Evolutionary conservation across 805 yeast species (phyloP).

Genomic region (Yamadazyma philogaea): DNA sequence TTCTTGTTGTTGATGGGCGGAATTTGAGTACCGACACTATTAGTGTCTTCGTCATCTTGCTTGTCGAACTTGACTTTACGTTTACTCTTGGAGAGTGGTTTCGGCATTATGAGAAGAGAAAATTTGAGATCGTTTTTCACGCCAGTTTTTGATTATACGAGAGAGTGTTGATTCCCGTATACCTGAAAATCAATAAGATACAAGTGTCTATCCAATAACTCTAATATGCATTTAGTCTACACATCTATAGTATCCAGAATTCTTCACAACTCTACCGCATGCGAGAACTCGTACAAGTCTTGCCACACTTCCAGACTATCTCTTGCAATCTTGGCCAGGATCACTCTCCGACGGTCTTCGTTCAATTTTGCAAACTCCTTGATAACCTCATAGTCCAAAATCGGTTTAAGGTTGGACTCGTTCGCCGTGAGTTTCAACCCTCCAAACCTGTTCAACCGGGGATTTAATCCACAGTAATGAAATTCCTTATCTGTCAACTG

Average conservation of each 20-base stretch:
- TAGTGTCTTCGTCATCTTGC: constrained; percentile 7
- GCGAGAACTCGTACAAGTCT: constrained; percentile 59
- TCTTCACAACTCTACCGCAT: constrained; percentile 23
- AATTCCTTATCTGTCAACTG: constrained; percentile 76
- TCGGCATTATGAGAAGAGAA: background rate
- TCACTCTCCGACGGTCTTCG: constrained; percentile 52
- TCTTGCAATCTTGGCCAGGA: constrained; percentile 55
- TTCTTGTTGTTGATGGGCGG: constrained; percentile 9
- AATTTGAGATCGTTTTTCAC: constrained; percentile 1
- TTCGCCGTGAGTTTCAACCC: constrained; percentile 36
- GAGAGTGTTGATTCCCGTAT: too few relatives aligned
- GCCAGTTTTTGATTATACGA: too few relatives aligned
- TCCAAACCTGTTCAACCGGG: constrained; percentile 58
- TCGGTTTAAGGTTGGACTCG: constrained; percentile 51
- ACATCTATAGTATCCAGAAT: background rate
- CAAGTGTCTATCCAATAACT: too few relatives aligned
- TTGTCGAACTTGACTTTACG: constrained; percentile 16
- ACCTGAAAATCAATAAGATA: too few relatives aligned
- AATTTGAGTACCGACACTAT: background rate
- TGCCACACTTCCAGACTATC: constrained; percentile 63
- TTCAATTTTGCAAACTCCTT: constrained; percentile 52
- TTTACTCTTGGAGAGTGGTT: background rate
- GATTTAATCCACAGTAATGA: constrained; percentile 78
- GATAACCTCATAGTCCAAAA: constrained; percentile 61
- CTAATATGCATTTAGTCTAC: background rate